Evolutionary conservation across 2,329 filamentous ascomycete genomes (phyloP), one percentile per base, ranked within the genome.

Genomic region (Diplocarpon mali): DNA sequence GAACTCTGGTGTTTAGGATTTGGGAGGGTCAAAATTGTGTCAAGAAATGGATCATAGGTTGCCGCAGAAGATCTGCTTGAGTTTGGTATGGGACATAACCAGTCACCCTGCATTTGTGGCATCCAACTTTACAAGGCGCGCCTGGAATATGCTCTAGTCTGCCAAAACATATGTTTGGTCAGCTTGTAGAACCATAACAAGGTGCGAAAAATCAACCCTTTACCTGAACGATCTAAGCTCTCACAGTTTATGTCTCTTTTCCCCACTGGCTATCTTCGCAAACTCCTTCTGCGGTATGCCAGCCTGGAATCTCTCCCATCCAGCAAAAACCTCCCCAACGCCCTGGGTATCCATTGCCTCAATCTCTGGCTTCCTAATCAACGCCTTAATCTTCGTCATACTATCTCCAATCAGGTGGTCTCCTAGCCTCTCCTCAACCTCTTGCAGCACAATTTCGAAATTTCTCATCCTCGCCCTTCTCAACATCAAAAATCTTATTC

Each of bases 161-260:
- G 7, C 20, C 20, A 24, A 24, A n/a, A n/a, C n/a, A n/a, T n/a
- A n/a, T n/a, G n/a, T 24, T 24, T 24, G 4, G 7, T 24, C 20
- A 7, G 20, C 20, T 24, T 24, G 20, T 24, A 24, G 20, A 24
- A 24, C 7, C 20, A 24, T 24, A 24, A 16, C 24, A 49, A 52
- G 47, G 49, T 49, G 42, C 41, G 46, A 34, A 40, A 2, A 38
- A 16, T 35, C 13, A 32, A 28, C 29, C 35, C 35, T 38, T 34
- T 24, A 36, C 31, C 42, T 29, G 35, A 24, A 14, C 2, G 12
- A 13, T 8, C 43, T 45, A 45, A 45, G 35, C n/a, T 20, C 16
- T 40, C 15, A 95, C 63, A 96, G 67, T 70, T 96, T 96, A 68
- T 98, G 92, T 62, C 81, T 86, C 77, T 95, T 96, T 72, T 92